Conservation (phyloP, 208 protist genomes). For the Leptomonas pyrrhocoris region DNA sequence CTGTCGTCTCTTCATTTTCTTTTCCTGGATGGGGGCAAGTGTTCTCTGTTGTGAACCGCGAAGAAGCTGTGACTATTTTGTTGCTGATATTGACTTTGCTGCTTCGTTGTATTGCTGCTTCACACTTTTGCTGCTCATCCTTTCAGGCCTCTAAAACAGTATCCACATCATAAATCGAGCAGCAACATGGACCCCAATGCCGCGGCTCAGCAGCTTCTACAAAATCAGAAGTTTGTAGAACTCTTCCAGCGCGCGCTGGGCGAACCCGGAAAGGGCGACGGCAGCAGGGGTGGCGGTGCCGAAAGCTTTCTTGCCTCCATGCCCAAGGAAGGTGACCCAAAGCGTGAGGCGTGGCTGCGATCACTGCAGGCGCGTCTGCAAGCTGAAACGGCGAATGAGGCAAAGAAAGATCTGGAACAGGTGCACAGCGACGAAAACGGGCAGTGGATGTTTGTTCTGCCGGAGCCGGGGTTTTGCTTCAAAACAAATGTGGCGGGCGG, state of each 20-base stretch:
- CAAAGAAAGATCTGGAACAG: conserved; percentile 76
- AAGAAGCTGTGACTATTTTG: too few species aligned
- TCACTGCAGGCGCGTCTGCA: conserved; percentile 74
- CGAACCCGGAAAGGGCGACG: conserved; percentile 23
- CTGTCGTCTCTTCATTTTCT: too few species aligned
- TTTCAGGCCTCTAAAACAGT: too few species aligned
- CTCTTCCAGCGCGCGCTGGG: conserved; percentile 71
- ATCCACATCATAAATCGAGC: too few species aligned
- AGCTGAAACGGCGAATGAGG: conserved; percentile 55
- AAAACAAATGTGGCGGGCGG: conserved; percentile 73
- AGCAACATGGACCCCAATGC: conserved; percentile 31
- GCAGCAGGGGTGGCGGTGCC: not conserved
- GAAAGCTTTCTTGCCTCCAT: conserved; percentile 54
- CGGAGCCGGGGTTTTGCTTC: conserved; percentile 84
- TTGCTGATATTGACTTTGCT: too few species aligned
- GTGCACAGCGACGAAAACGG: conserved; percentile 88
- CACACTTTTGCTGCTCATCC: too few species aligned
- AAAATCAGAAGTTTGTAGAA: conserved; percentile 84
- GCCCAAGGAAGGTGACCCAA: conserved; percentile 74
- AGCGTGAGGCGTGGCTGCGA: conserved; percentile 73
- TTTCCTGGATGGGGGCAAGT: too few species aligned
- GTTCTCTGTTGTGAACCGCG: too few species aligned
- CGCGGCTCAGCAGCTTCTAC: conserved; percentile 60
- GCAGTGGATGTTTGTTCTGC: conserved; percentile 89
- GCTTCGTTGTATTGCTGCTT: not conserved